Evolutionary conservation across 352 stramenopile species (phyloP).

Genomic region (Phytophthora agathidicida): DNA sequence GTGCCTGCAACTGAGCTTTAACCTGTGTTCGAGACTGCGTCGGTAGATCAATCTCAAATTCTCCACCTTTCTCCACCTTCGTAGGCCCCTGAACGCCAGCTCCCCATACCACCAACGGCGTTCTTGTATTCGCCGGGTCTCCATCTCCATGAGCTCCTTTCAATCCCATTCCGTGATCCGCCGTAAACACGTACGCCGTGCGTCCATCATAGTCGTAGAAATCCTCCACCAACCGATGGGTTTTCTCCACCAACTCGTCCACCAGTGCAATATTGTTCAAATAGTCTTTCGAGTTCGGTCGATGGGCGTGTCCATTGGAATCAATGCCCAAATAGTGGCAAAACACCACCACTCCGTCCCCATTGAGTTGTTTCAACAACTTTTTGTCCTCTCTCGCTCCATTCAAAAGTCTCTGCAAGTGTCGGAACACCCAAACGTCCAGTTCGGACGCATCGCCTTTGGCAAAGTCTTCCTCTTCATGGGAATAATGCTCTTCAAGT

Average conservation of each 20-base stretch:
- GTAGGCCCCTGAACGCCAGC: conserved; percentile 62
- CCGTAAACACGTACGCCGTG: conserved; percentile 85
- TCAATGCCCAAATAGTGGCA: conserved; percentile 88
- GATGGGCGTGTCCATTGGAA: conserved; percentile 86
- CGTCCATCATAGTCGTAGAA: conserved; percentile 70
- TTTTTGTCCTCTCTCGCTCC: conserved; percentile 16
- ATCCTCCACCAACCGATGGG: conserved; percentile 58
- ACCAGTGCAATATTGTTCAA: conserved; percentile 86
- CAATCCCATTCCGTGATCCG: conserved; percentile 86
- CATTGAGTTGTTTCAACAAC: conserved; percentile 43
- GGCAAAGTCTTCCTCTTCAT: conserved; percentile 84
- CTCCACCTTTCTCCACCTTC: neutral
- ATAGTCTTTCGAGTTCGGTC: conserved; percentile 78
- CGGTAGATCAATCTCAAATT: conserved; percentile 67
- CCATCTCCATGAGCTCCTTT: conserved; percentile 86
- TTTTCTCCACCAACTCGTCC: conserved; percentile 77
- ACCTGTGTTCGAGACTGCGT: conserved; percentile 75
- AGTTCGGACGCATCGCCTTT: conserved; percentile 69
- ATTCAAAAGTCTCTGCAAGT: conserved; percentile 50
- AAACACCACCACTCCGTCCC: conserved; percentile 69
- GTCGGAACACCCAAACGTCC: conserved; percentile 79
- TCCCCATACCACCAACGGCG: conserved; percentile 79
- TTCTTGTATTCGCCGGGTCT: conserved; percentile 82
- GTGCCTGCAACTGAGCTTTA: conserved; percentile 58
- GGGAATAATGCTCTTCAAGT: conserved; percentile 73